Evolutionary conservation across 1,139 yeast species (phyloP), one percentile per base, ranked within the genome.

Genomic region (Candida pseudocylindracea): DNA sequence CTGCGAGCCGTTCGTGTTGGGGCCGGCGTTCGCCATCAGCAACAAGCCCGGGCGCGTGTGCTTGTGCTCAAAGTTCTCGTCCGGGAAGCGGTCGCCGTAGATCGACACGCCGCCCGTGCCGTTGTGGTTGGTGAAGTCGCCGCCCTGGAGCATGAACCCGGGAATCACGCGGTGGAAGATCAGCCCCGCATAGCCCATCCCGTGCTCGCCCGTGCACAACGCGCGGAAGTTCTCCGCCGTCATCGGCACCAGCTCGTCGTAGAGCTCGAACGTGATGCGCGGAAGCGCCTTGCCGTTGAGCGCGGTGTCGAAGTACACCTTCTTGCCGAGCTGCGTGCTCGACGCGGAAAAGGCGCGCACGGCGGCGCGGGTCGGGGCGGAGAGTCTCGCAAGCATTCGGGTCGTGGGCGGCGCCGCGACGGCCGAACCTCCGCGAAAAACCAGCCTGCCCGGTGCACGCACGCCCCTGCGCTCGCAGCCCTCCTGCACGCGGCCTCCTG

Each of bases 11-110:
- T 56, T 56, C 40, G 62, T 53, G 46, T 54, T 53, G 38, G 60
- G 60, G 25, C 62, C 62, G 31, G 60, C 55, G 39, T 56, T 56
- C 37, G 62, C 62, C 61, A 55, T 55, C 27, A 56, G 50, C 43
- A 56, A 53, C 37, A 56, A 51, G 30, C 60, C 60, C 26, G 54
- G 53, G 42, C 44, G 53, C 43, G 45, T 46, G 46, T 56, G 62
- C 36, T 39, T 48, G 41, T 48, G 45, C 31, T 38, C 36, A 43
- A 56, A 56, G 49, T 55, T 55, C 41, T 56, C 62, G 38, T 56
- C 62, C 8, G 46, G 44, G 39, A 56, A 56, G 40, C 51, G 53
- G 36, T 45, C 45, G 30, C 60, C 60, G 42, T 54, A 54, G 38
- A 55, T 55, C 30, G 59, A 54, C 40, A 46, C 52, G 29, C 62